Evolutionary conservation across 1,139 yeast genomes (phyloP), one percentile per base, ranked within the genome.

Genomic region (Kodamaea derodonti): DNA sequence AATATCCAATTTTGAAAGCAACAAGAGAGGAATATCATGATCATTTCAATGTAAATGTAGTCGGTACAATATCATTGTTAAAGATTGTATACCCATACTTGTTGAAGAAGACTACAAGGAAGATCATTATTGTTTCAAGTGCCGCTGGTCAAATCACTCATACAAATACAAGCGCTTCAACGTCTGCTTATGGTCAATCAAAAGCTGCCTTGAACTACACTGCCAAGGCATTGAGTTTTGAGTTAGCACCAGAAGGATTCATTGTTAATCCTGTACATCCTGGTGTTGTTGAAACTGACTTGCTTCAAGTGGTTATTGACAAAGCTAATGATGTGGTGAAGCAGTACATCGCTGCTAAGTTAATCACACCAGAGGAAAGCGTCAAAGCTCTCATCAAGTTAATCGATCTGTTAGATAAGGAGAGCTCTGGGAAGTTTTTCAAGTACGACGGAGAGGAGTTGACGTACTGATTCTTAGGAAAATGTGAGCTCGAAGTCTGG

Each of bases 21-120:
- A 14, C 36, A 10, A 14, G 40, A 35, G 38, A 40, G 28, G 34
- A 30, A 34, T 62, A 47, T 48, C 15, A 40, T 4, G 33, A 42
- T 1, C 56, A 53, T 35, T 55, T 48, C 35, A 46, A 44, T 22
- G 46, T 52, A 20, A 65, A 65, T 33, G 42, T 52, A n/a, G 26
- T 61, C 4, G 69, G 66, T 0, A 58, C 67, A 3, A 39, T 64
- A n/a, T 53, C 54, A 29, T 37, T 60, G 1, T 42, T 54, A 30
- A 55, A 56, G 33, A 50, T 52, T 3, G 22, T 61, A 26, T 47
- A 48, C 30, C 63, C 64, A 6, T 53, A 39, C 33, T 39, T 58
- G 40, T 25, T 40, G 30, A 49, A 45, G 32, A 48, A 50, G 16
- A 20, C 35, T 3, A 43, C 51, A 3, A 49, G 53, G 35, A 52